Evolutionary conservation across 2,329 filamentous ascomycete species (phyloP).

Genomic region (Fusarium pseudocircinatum): DNA sequence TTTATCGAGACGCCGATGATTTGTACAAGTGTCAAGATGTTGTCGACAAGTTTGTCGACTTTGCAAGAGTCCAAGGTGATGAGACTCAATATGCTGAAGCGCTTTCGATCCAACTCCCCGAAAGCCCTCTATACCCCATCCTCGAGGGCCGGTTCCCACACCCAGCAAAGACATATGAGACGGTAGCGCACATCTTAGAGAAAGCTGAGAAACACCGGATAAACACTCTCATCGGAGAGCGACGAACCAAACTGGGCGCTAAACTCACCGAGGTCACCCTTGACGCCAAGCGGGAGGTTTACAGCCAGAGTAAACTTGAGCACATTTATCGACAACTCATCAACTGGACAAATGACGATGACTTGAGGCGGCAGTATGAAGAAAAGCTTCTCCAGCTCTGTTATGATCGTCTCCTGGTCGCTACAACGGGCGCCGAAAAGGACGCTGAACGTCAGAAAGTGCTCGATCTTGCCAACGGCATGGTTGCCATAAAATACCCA

Average conservation of each 20-base stretch:
- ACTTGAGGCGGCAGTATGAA: conserved; percentile 83
- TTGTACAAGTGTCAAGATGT: conserved; percentile 72
- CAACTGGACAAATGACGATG: conserved; percentile 90
- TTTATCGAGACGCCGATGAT: conserved; percentile 75
- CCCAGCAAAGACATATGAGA: conserved; percentile 82
- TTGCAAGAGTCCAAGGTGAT: conserved; percentile 77
- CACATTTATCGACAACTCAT: conserved; percentile 83
- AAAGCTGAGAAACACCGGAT: conserved; percentile 88
- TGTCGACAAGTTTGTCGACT: conserved; percentile 81
- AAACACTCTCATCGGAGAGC: conserved; percentile 88
- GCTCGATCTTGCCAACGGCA: conserved; percentile 81
- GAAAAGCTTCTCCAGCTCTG: conserved; percentile 87
- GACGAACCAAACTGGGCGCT: conserved; percentile 87
- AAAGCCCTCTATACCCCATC: conserved; percentile 80
- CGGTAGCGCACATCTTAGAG: conserved; percentile 85
- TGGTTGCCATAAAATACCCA: conserved; percentile 96
- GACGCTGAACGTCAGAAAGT: conserved; percentile 75
- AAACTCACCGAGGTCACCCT: conserved; percentile 82
- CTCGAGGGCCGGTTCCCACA: conserved; percentile 86
- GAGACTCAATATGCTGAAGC: conserved; percentile 79
- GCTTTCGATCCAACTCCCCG: conserved; percentile 79
- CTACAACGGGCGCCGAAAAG: conserved; percentile 73
- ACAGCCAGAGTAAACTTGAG: conserved; percentile 79
- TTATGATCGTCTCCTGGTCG: conserved; percentile 78
- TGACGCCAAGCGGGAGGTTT: conserved; percentile 89